These are phyloP conservation scores for Epichloe sp. DNA, from an alignment of 2,329 filamentous ascomycete genomes.

Conservation along the genomic window DNA sequence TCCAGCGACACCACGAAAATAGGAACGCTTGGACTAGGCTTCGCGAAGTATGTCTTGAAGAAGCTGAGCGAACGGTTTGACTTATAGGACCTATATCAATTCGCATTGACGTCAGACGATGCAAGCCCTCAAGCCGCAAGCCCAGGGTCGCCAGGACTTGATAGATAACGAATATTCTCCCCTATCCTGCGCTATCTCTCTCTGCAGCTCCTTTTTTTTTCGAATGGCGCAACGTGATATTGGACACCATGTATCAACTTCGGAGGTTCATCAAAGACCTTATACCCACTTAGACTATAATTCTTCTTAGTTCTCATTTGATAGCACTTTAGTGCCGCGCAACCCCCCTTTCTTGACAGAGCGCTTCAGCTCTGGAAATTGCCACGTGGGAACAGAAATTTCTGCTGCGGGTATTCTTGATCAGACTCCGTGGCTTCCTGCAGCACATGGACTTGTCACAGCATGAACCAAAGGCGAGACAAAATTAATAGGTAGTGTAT, in stretches of 20 bases:
- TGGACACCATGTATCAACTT: background rate
- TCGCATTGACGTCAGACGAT: background rate
- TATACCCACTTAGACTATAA: background rate
- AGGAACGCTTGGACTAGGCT: slow-evolving; percentile 23
- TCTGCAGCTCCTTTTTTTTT: background rate
- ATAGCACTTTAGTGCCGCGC: background rate
- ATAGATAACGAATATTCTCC: background rate
- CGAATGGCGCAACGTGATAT: background rate
- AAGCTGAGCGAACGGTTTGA: background rate
- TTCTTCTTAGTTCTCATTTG: background rate
- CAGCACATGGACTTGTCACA: background rate
- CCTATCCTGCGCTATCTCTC: background rate
- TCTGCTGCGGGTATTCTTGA: background rate
- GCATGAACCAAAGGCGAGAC: background rate
- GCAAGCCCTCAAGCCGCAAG: background rate
- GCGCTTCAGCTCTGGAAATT: too few relatives aligned
- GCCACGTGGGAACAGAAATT: background rate
- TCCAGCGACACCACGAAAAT: slow-evolving; percentile 34
- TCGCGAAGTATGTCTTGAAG: background rate
- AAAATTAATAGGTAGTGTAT: background rate
- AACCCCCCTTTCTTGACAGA: too few relatives aligned
- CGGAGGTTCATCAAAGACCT: background rate
- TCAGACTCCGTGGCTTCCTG: background rate
- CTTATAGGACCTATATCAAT: background rate
- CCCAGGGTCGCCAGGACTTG: background rate